A percentile compares a stretch with the other conserved stretches of the same genome.
These are phyloP conservation scores for Schizopora paradoxa DNA, from an alignment of 1,284 basidiomycete genomes.

Conservation along the genomic window DNA sequence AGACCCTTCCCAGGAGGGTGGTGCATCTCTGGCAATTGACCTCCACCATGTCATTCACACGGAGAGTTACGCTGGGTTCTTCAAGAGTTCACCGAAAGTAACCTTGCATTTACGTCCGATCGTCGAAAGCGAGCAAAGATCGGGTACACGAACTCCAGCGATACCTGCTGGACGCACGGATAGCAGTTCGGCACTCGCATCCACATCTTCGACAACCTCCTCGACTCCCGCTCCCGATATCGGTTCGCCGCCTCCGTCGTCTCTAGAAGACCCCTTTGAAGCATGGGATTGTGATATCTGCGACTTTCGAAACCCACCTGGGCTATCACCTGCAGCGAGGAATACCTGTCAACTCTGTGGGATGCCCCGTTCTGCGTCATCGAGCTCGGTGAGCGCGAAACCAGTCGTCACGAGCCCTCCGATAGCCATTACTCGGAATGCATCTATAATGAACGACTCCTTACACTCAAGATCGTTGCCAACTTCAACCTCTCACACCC, in stretches of 20 bases:
- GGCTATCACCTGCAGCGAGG: conserved; percentile 54
- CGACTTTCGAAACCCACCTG: conserved; percentile 72
- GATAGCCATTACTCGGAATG: conserved; percentile 14
- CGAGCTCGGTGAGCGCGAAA: conserved; percentile 20
- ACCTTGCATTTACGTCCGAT: conserved; percentile 60
- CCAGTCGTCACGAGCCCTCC: conserved; percentile 23
- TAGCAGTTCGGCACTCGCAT: conserved; percentile 5
- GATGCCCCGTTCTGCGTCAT: conserved; percentile 46
- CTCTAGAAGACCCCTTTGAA: conserved; percentile 33
- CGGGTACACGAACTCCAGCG: not conserved
- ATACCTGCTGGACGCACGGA: not conserved
- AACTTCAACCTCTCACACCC: conserved; percentile 1
- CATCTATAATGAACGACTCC: too few relatives aligned
- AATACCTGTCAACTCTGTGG: conserved; percentile 71
- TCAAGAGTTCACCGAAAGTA: conserved; percentile 87
- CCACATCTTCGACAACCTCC: conserved; percentile 13
- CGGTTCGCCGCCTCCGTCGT: conserved; percentile 5
- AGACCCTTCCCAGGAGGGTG: conserved; percentile 1
- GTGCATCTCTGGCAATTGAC: conserved; percentile 44
- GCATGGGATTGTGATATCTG: conserved; percentile 87
- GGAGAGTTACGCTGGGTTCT: conserved; percentile 88
- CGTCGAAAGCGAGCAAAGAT: not conserved
- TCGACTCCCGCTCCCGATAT: conserved; percentile 14
- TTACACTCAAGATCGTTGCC: not conserved
- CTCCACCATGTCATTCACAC: conserved; percentile 71